Percentiles rank a stretch among this genome's conserved stretches.
These are phyloP conservation scores for Backusella psychrophila DNA, from an alignment of 192 early-diverging fungal genomes.

Conservation along the genomic window DNA sequence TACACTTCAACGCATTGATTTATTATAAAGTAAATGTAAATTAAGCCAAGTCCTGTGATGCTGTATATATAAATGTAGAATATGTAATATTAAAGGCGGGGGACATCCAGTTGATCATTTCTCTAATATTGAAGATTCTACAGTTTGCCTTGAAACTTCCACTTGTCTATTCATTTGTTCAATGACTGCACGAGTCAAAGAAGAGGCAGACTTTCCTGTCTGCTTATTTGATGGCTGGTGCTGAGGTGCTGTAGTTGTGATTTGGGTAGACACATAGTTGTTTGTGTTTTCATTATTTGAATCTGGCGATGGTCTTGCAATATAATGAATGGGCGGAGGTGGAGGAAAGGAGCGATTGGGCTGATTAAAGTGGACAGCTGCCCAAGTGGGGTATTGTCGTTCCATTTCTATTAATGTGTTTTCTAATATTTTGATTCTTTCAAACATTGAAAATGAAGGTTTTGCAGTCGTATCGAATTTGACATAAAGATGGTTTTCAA, in stretches of 20 bases:
- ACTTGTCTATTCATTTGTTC: constrained; percentile 43
- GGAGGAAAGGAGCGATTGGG: constrained; percentile 52
- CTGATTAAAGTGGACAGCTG: constrained; percentile 76
- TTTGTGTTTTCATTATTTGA: constrained; percentile 15
- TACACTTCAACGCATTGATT: too few relatives aligned
- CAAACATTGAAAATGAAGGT: constrained; percentile 29
- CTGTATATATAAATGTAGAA: too few relatives aligned
- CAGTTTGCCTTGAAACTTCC: background rate
- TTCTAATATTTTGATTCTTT: constrained; percentile 72
- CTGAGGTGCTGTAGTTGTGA: constrained; percentile 10
- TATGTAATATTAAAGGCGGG: too few relatives aligned
- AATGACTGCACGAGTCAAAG: constrained; percentile 52
- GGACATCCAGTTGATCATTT: background rate
- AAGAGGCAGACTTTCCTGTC: constrained; percentile 48
- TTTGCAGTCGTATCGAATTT: constrained; percentile 47
- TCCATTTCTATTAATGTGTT: constrained; percentile 76
- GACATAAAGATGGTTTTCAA: constrained; percentile 73
- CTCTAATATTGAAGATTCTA: constrained; percentile 5
- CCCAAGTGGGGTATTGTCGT: constrained; percentile 73
- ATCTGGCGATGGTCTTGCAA: constrained; percentile 16
- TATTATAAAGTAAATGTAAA: too few relatives aligned
- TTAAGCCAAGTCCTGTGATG: too few relatives aligned
- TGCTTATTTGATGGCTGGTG: constrained; percentile 34
- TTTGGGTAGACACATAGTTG: constrained; percentile 10
- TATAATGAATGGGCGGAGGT: constrained; percentile 21